phyloP scores from a whole-genome alignment of 257 asterid species.

The Ballota nigra region DNA sequence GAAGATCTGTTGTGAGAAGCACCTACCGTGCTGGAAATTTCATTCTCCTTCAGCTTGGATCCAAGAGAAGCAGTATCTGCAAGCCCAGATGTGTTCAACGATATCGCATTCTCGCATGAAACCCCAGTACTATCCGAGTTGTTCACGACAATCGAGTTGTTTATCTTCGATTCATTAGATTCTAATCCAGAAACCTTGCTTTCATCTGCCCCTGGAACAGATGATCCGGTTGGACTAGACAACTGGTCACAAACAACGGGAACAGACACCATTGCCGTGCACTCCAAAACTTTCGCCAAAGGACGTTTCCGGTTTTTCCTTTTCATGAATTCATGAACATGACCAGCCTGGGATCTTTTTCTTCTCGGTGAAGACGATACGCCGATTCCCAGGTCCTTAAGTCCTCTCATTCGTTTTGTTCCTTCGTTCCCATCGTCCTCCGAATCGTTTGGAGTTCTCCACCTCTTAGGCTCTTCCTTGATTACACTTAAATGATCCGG shows the following conservation, averaged over 20 bases:
- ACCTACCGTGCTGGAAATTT: conserved; percentile 40
- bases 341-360: conserved; percentile 63
- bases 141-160: conserved; percentile 27
- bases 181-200: conserved; percentile 49
- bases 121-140: conserved; percentile 47
- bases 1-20: conserved; percentile 39
- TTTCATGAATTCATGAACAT: conserved; percentile 62
- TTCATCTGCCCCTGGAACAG: conserved; percentile 38
- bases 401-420: conserved; percentile 75
- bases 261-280: conserved; percentile 51
- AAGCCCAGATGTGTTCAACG: conserved; percentile 32
- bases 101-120: conserved; percentile 42
- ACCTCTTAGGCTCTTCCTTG: conserved; percentile 39
- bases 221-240: conserved; percentile 45
- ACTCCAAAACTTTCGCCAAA: conserved; percentile 69
- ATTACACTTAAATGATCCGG: conserved; percentile 33
- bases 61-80: conserved; percentile 40
- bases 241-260: conserved; percentile 51
- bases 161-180: conserved; percentile 40
- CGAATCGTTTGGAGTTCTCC: conserved; percentile 62
- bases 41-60: conserved; percentile 48
- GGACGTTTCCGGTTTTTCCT: conserved; percentile 65
- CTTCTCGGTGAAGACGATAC: conserved; percentile 52
- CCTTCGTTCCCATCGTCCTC: conserved; percentile 82
- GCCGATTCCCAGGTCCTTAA: conserved; percentile 67